Base-by-base conservation (phyloP, 352 stramenopile genomes). In the Globisporangium irregulare region DNA sequence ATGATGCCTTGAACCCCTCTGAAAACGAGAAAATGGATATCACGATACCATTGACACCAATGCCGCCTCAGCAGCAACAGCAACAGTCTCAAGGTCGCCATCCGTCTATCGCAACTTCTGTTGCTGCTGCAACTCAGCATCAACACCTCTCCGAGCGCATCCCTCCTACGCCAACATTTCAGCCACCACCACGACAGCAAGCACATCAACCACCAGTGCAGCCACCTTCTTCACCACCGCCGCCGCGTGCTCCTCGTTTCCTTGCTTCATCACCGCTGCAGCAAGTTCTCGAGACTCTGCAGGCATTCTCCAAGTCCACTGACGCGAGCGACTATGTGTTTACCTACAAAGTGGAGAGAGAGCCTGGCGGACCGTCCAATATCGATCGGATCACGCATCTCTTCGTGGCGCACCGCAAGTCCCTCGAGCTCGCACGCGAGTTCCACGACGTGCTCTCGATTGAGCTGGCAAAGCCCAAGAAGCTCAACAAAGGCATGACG, bases 371-470 rank as follows among this genome's bases (percentile, higher is more conserved):
- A 0, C 29, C 55, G 1, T 60, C 29, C 29, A 60, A 46, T 9
- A 22, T 46, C 7, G 55, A 60, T 18, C 55, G 55, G 18, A 60
- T 60, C 27, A 60, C 55, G 18, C 55, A 60, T 15, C 55, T 60
- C 2, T 27, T 60, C 29, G 55, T 60, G 29, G 55, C 55, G 20
- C 55, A 60, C 27, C 27, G 55, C 29, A 60, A 60, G 55, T 60
- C 55, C 18, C 55, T 60, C 55, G 55, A 60, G 55, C 55, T 60
- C 29, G 55, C 29, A 29, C 55, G 55, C 27, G 55, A 60, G 29
- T 60, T 60, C 18, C 55, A 60, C 55, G 55, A 60, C 8, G 29
- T 60, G 55, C 27, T 60, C 55, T 60, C 55, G 29, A 43, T 60
- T 27, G 55, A 60, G 29, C 55, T 60, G 18, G n/a, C 18, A n/a